A percentile compares a stretch with the other conserved stretches of the same genome.
These are phyloP conservation scores for Leptographium flavum DNA, from an alignment of 2,329 filamentous ascomycete species.

Conservation along the genomic window DNA sequence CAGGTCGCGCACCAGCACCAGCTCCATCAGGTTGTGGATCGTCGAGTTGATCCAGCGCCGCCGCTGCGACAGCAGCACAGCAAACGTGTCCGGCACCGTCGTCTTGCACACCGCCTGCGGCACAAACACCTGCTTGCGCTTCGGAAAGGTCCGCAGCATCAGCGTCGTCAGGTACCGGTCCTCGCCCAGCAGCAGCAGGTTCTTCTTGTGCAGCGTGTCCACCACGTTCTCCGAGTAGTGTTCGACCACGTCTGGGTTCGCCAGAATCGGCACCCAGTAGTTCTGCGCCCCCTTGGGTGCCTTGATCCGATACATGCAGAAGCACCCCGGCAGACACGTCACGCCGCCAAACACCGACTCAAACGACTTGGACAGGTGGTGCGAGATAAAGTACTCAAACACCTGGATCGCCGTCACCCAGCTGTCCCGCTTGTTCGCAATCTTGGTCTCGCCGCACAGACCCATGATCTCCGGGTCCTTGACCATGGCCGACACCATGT, in stretches of 20 bases:
- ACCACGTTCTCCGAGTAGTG: conserved; percentile 99
- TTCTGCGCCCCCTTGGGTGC: conserved; percentile 96
- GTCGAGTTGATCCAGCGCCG: conserved; percentile 99
- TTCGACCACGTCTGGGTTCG: conserved; percentile 96
- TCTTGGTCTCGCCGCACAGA: conserved; percentile 96
- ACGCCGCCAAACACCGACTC: conserved; percentile 98
- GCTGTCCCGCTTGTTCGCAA: conserved; percentile 88
- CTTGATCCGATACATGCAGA: conserved; percentile 99
- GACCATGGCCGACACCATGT: conserved; percentile 99
- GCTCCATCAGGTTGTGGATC: conserved; percentile 95
- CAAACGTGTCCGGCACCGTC: conserved; percentile 85
- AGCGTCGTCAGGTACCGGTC: conserved; percentile 92
- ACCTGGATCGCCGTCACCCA: conserved; percentile 99
- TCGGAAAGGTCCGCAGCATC: conserved; percentile 97
- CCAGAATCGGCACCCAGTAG: conserved; percentile 98
- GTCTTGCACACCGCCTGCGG: conserved; percentile 99
- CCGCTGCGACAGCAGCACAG: conserved; percentile 82
- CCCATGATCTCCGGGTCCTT: conserved; percentile 99
- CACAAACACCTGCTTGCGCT: conserved; percentile 96
- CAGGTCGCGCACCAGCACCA: conserved; percentile 85
- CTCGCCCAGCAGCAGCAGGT: conserved; percentile 77
- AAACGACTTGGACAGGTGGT: conserved; percentile 92
- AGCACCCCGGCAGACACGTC: conserved; percentile 94
- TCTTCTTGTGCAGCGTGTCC: conserved; percentile 96
- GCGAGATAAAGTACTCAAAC: conserved; percentile 98